Evolutionary conservation across 2,329 filamentous ascomycete genomes (phyloP), one percentile per base, ranked within the genome.

Genomic region (Fragosphaeria purpurea): DNA sequence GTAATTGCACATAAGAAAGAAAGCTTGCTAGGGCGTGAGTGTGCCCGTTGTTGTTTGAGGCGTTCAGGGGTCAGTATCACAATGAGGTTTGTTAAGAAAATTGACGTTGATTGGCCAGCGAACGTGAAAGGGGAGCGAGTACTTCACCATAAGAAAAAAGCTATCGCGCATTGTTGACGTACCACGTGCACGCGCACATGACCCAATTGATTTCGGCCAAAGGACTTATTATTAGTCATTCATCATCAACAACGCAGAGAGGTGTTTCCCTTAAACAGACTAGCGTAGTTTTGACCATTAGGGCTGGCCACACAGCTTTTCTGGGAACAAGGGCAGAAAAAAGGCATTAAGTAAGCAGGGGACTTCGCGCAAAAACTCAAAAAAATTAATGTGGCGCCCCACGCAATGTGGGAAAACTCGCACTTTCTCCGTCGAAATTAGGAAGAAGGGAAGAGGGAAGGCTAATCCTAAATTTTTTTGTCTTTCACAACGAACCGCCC

Each of bases 351-450:
- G 11, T 37, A 37, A 37, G 35, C 35, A 37, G 7, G 11, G 11
- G 35, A 37, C 35, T 37, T 37, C 35, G 35, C 35, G 7, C 7
- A 37, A 37, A 37, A 37, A 37, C 11, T 37, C 35, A 37, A 37
- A 37, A 37, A 50, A 52, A 48, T 49, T 44, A 47, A 39, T 50
- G 48, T 42, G 42, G 31, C 5, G 13, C 41, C 41, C 22, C 22
- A 22, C 22, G 22, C n/a, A 41, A 41, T 37, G 41, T 41, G 48
- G 11, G 38, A 50, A 50, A 49, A 50, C 44, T 44, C 22, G 41
- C 41, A 33, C 43, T 44, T 39, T 37, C 35, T 11, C 35, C 3
- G 11, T 37, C 35, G 22, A 22, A 22, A 22, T 22, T 22, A 22
- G 22, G 22, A 22, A 22, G 22, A 22, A 22, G 22, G 22, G 22